Conservation (phyloP, 768 basidiomycete species). For the Suillus subluteus region DNA sequence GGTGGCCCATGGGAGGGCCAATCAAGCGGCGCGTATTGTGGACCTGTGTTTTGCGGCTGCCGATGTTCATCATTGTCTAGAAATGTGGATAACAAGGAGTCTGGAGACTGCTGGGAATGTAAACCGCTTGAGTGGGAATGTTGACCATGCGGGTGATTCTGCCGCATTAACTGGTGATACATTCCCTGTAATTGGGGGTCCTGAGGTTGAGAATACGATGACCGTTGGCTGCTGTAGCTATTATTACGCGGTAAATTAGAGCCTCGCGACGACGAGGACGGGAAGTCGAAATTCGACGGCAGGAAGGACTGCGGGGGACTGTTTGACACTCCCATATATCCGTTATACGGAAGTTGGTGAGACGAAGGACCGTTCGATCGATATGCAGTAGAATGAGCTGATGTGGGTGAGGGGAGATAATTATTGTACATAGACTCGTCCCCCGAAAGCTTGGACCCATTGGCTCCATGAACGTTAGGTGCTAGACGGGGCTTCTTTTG, state of each 20-base stretch:
- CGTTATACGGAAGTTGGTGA: constrained; percentile 29
- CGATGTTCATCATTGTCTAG: constrained; percentile 34
- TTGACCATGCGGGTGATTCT: constrained; percentile 27
- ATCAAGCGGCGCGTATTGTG: constrained; percentile 33
- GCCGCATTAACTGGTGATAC: constrained; percentile 32
- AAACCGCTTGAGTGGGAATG: constrained; percentile 15
- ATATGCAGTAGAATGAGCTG: constrained; percentile 31
- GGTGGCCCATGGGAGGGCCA: constrained; percentile 37
- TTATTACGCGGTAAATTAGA: constrained; percentile 23
- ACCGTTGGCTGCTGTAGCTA: constrained; percentile 30
- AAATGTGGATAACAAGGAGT: constrained; percentile 31
- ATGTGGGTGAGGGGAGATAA: constrained; percentile 37
- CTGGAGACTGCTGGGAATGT: constrained; percentile 30
- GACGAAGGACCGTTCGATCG: constrained; percentile 32
- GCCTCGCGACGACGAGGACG: constrained; percentile 31
- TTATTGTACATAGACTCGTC: constrained; percentile 35
- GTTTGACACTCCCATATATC: constrained; percentile 26
- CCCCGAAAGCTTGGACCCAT: constrained; percentile 25
- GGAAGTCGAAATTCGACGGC: constrained; percentile 33
- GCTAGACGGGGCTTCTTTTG: constrained; percentile 37
- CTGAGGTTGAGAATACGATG: constrained; percentile 32
- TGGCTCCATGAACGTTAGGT: constrained; percentile 23
- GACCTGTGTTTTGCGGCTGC: constrained; percentile 23
- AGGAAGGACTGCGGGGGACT: constrained; percentile 29
- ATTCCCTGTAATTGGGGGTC: constrained; percentile 35